phyloP scores from a whole-genome alignment of 139 green algal species.

The Penium margaritaceum region DNA sequence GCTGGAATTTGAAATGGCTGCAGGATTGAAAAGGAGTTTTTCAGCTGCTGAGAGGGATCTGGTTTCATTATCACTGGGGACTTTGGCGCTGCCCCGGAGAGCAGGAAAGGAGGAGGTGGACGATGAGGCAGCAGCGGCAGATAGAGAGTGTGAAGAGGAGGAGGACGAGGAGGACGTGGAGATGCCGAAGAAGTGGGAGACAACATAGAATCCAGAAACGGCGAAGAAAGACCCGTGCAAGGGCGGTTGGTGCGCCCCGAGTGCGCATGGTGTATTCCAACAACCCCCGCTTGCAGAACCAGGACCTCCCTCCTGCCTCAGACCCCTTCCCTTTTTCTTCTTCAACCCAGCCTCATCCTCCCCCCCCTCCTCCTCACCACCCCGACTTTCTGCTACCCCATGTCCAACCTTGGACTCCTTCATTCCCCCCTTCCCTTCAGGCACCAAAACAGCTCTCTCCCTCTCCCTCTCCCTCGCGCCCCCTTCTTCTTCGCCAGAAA shows the following conservation, averaged over 20 bases:
- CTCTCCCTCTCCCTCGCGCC: not conserved
- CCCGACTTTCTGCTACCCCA: not conserved
- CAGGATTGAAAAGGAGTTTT: not conserved
- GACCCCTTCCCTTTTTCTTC: not conserved
- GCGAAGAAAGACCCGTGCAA: constrained; percentile 49
- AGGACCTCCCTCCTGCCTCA: not conserved
- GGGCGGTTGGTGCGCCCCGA: constrained; percentile 16
- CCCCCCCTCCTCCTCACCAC: not conserved
- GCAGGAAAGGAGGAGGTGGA: too few species aligned
- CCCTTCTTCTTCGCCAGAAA: not conserved
- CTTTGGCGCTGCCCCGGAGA: too few species aligned
- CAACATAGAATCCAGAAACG: constrained; percentile 71
- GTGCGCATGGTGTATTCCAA: not conserved
- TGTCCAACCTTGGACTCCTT: not conserved
- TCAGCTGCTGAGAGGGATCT: not conserved
- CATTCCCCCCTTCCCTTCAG: not conserved
- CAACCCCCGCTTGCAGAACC: not conserved
- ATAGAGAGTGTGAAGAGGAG: too few species aligned
- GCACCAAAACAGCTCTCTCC: too few species aligned
- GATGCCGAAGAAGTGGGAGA: constrained; percentile 65
- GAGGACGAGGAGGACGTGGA: not conserved
- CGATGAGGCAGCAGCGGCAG: not conserved
- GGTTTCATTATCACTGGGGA: too few species aligned
- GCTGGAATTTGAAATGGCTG: not conserved
- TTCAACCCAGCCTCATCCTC: not conserved